Percentiles rank a stretch among this genome's conserved stretches.
Conservation (phyloP, 73 alveolate species). For the Uronychia setigera region DNA sequence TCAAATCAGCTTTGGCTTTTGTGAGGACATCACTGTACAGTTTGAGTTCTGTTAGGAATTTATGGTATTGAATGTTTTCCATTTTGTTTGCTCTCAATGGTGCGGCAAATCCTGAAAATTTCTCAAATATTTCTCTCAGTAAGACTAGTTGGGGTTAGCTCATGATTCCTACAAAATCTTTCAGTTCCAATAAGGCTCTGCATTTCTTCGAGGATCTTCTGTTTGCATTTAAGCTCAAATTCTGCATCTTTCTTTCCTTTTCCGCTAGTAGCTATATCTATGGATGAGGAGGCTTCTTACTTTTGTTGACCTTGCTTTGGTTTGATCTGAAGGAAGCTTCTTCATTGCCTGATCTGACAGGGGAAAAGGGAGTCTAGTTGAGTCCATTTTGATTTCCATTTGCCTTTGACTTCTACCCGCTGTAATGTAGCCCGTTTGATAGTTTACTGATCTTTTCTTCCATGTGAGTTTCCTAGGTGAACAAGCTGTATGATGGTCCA, state of each 20-base stretch:
- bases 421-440: too few relatives aligned
- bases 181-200: not conserved
- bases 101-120: not conserved
- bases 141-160: not conserved
- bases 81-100: not conserved
- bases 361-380: too few relatives aligned
- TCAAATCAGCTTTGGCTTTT: not conserved
- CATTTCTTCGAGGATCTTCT: not conserved
- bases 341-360: too few relatives aligned
- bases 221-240: not conserved
- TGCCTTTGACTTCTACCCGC: too few relatives aligned
- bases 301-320: too few relatives aligned
- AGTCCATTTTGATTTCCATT: too few relatives aligned
- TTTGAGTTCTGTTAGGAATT: not conserved
- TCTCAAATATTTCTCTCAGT: not conserved
- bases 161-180: not conserved
- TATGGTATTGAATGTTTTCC: not conserved
- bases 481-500: too few relatives aligned
- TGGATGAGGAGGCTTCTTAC: too few relatives aligned
- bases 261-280: too few relatives aligned
- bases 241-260: not conserved
- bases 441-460: too few relatives aligned
- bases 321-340: too few relatives aligned
- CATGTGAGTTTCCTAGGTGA: too few relatives aligned
- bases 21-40: not conserved